Evolutionary conservation across 352 stramenopile species (phyloP), one percentile per base, ranked within the genome.

Genomic region (Phytophthora tubulina): DNA sequence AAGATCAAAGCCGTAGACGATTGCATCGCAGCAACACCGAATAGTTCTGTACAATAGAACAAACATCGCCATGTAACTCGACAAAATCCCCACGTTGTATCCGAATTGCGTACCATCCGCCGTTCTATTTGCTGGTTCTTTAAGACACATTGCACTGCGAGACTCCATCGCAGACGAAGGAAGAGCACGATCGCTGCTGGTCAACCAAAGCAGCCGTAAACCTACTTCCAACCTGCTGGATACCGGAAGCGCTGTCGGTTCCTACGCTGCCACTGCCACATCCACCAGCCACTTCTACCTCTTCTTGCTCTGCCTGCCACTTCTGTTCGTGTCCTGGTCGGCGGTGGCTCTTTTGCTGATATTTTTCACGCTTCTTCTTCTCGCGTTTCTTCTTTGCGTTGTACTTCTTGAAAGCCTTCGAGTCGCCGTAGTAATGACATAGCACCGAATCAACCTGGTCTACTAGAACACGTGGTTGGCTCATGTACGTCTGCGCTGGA

Each of bases 391-490:
- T 82, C 62, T 85, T 85, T 9, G 74, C 71, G 38, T 79, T 82
- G 66, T 94, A 92, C 39, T 76, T 76, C 62, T 90, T 85, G 48
- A 91, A 94, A 21, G 78, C 81, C 46, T 80, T 86, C n/a, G 82
- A 94, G 27, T 92, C 79, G 3, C 84, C 70, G 46, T 92, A 94
- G 50, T 94, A 94, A 57, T 94, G 86, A 30, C 81, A 91, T 36
- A 94, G 36, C 41, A 91, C 81, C 1, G 79, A 86, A 31, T 94
- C 84, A 35, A 92, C 80, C 41, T 78, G 72, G 27, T 91, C 76
- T 2, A 93, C 72, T 15, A 78, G 71, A 32, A 92, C 75, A 21
- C 68, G 69, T 3, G 86, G 80, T 46, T 92, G 76, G 21, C 61
- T 90, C 86, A 94, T 94, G 53, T 89, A 92, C 7, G 73, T 80